These are phyloP conservation scores for Bertia moriformis DNA, from an alignment of 2,329 filamentous ascomycete genomes.

Conservation along the genomic window DNA sequence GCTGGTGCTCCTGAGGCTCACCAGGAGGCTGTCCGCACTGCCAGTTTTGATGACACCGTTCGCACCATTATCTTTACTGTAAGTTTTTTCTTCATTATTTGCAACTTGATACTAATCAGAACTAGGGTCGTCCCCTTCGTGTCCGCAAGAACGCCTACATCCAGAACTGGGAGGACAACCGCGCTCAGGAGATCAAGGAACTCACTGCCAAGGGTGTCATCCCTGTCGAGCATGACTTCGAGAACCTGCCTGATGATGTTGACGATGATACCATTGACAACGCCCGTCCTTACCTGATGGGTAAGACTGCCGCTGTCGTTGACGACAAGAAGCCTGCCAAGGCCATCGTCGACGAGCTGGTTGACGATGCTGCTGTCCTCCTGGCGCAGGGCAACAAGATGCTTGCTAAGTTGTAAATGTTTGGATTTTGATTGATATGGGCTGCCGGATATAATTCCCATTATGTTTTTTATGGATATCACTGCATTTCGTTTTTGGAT, in stretches of 20 bases:
- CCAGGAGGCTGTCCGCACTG: slow-evolving; percentile 86
- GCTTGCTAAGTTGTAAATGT: slow-evolving; percentile 49
- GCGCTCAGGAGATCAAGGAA: slow-evolving; percentile 77
- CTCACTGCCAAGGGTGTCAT: slow-evolving; percentile 79
- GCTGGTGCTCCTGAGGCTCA: slow-evolving; percentile 85
- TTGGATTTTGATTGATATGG: too few species aligned
- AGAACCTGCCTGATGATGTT: slow-evolving; percentile 59
- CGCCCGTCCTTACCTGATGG: slow-evolving; percentile 85
- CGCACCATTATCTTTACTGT: slow-evolving; percentile 96
- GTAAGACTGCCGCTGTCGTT: slow-evolving; percentile 85
- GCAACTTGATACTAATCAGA: background rate
- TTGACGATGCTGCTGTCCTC: slow-evolving; percentile 62
- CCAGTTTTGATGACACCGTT: slow-evolving; percentile 88
- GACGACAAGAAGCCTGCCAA: slow-evolving; percentile 86
- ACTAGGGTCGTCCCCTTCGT: slow-evolving; percentile 61
- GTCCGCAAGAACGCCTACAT: slow-evolving; percentile 93
- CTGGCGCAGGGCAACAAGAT: slow-evolving; percentile 55
- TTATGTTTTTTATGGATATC: too few species aligned
- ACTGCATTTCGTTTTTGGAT: too few species aligned
- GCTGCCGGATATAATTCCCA: too few species aligned
- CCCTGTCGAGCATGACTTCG: slow-evolving; percentile 86
- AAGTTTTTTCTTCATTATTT: background rate
- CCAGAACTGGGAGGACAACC: slow-evolving; percentile 88
- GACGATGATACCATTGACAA: slow-evolving; percentile 84
- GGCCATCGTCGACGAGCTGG: slow-evolving; percentile 86